phyloP scores from a whole-genome alignment of 1,284 basidiomycete genomes.

The Ustilago nuda region DNA sequence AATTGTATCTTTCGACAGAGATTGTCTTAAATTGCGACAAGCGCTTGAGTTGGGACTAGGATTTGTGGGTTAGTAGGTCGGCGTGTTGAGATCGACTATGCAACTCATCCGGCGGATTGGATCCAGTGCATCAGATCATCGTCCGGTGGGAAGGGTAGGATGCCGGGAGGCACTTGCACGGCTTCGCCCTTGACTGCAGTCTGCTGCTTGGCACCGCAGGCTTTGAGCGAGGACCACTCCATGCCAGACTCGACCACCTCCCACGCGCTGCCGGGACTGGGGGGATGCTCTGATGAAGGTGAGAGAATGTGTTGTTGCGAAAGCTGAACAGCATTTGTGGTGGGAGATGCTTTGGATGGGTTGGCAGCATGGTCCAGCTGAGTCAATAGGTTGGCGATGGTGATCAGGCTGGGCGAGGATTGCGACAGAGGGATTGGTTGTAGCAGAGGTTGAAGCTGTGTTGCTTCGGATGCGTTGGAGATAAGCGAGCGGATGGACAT shows the following conservation, averaged over 20 bases:
- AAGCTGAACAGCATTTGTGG: not conserved
- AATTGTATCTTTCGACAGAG: not conserved
- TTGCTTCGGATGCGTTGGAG: not conserved
- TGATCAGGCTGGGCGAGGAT: slow-evolving; percentile 11
- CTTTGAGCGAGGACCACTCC: not conserved
- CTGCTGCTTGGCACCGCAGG: not conserved
- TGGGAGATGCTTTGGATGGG: not conserved
- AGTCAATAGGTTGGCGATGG: slow-evolving; percentile 12
- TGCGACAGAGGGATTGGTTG: not conserved
- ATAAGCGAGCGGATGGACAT: slow-evolving; percentile 17
- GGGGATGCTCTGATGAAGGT: not conserved
- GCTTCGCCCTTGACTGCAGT: not conserved
- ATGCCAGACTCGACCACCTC: not conserved
- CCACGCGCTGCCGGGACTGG: not conserved
- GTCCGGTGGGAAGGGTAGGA: not conserved
- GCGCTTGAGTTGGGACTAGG: not conserved
- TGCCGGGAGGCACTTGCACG: not conserved
- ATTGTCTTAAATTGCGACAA: not conserved
- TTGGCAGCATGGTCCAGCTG: slow-evolving; percentile 10
- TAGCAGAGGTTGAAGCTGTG: slow-evolving; percentile 4
- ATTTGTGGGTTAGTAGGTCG: not conserved
- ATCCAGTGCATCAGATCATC: not conserved
- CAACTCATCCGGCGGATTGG: not conserved
- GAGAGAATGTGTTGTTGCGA: not conserved
- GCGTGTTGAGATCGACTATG: too few relatives aligned